Conservation (phyloP, 768 basidiomycete genomes). For the Leucocoprinus birnbaumii region DNA sequence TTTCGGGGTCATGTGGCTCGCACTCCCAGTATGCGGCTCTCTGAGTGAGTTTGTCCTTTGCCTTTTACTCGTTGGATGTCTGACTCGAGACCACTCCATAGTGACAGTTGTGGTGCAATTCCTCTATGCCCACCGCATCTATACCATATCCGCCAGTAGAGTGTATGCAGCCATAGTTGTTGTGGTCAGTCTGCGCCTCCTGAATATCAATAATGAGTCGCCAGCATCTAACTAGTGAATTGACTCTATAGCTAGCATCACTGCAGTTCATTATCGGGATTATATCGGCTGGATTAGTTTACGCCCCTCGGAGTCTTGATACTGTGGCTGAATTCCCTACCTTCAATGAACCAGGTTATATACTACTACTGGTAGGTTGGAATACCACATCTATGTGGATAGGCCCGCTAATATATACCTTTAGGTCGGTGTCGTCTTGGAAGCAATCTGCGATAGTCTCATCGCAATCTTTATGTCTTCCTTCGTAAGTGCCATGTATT, state of each 20-base stretch:
- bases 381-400: not conserved
- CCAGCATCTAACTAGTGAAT: no score
- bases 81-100: not conserved
- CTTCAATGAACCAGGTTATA: no score
- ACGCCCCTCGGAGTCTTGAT: no score
- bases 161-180: not conserved
- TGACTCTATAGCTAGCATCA: not conserved
- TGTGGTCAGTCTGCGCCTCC: not conserved
- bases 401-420: not conserved
- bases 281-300: not conserved
- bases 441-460: not conserved
- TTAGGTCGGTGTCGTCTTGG: not conserved
- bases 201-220: not conserved
- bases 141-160: not conserved
- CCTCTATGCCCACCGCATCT: not conserved
- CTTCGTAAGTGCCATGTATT: not conserved
- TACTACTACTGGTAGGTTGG: no score
- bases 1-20: not conserved
- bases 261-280: not conserved
- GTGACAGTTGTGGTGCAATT: not conserved
- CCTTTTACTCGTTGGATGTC: no score
- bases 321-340: no score
- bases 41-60: no score
- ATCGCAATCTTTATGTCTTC: constrained; percentile 6
- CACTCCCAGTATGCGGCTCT: not conserved